Base-by-base conservation (phyloP, 1,284 basidiomycete species). In the Schizophyllum amplum region DNA sequence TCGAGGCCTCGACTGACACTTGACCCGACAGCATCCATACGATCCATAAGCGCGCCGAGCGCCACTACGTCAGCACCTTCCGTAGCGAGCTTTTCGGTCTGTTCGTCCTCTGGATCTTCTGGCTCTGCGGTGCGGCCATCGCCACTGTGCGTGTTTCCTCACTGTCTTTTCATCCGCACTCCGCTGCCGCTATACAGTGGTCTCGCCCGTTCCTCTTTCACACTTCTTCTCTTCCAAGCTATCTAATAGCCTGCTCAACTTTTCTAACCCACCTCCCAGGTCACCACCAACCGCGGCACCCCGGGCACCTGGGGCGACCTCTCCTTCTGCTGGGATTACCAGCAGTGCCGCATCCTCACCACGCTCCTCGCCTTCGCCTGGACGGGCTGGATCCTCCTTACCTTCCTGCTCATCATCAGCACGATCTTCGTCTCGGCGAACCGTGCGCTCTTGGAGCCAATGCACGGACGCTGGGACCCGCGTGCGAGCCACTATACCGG, bases 41-140 rank as follows among this genome's bases (percentile, higher is more conserved):
- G 4, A 21, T 50, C 20, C 24, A 50, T 11, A 24, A 50, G 20
- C 48, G 48, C 48, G 20, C 20, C 24, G 21, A 50, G 20, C 48
- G 24, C 13, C 20, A 20, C 48, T 20, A 20, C 20, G 20, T 50
- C 13, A 50, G 48, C 48, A 24, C 48, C 20, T 50, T 50, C 48
- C 48, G 21, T 21, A n/a, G 15, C 9, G 61, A 62, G 55, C 58
- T 62, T 49, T 3, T 55, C n/a, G 55, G 57, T 3, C 57, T 62
- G 21, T 53, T 59, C 56, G 51, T 55, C 20, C 47, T 62, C 17
- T 62, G 60, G 47, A 2, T 62, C 17, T 51, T 61, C 15, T 62
- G 60, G 50, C 58, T 62, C 11, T 59, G 60, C n/a, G 61, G 61
- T 9, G 61, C 61, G 1, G 61, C 59, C 9, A 62, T 62, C 13